Percentiles rank a stretch among this genome's conserved stretches.
phyloP scores from a whole-genome alignment of 2,329 filamentous ascomycete genomes.

The Paracamarosporium sp. region DNA sequence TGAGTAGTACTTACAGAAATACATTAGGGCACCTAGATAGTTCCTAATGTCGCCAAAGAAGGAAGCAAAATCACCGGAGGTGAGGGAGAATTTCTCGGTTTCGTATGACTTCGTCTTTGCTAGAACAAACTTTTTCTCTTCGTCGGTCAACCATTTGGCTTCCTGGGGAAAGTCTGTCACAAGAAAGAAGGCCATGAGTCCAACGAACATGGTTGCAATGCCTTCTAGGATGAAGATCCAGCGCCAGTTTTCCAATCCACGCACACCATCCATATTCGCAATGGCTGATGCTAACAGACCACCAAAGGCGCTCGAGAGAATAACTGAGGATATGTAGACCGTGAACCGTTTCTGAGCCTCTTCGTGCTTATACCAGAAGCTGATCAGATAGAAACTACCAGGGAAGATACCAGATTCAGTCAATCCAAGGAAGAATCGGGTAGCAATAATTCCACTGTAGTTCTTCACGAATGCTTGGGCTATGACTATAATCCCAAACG shows the following conservation, averaged over 20 bases:
- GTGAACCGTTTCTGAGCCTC: constrained; percentile 70
- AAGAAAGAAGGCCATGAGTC: neutral
- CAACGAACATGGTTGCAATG: neutral
- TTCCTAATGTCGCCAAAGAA: neutral
- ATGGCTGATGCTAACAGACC: constrained; percentile 57
- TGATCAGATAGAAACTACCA: constrained; percentile 67
- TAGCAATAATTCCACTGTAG: constrained; percentile 23
- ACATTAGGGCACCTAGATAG: neutral
- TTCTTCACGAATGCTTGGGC: constrained; percentile 47
- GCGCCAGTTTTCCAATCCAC: neutral
- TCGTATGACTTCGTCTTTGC: neutral
- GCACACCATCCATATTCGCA: constrained; percentile 10
- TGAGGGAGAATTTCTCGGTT: neutral
- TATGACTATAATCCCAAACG: constrained; percentile 64
- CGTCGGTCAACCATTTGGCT: neutral
- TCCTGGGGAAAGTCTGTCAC: neutral
- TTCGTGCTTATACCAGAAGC: constrained; percentile 69
- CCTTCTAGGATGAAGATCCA: too few species aligned
- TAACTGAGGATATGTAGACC: constrained; percentile 70
- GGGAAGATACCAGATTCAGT: constrained; percentile 11
- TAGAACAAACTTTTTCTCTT: neutral
- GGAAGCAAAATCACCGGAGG: neutral
- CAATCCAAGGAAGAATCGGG: constrained; percentile 7
- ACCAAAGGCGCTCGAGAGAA: constrained; percentile 70
- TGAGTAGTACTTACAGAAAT: neutral